Evolutionary conservation across 331 rosid species (phyloP).

Genomic region (Quercus tomentella): DNA sequence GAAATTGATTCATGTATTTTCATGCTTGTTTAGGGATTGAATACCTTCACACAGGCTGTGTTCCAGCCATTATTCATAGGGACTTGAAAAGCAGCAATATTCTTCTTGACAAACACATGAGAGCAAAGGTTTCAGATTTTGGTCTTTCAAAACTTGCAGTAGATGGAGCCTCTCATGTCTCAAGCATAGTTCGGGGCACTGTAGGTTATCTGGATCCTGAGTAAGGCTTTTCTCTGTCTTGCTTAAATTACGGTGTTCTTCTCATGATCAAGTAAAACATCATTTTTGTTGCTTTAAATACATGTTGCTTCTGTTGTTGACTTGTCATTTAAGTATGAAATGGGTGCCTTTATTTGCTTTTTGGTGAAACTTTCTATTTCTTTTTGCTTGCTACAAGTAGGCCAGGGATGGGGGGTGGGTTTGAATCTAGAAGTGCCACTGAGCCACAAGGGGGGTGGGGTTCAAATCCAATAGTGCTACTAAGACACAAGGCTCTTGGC

Average conservation of each 20-base stretch:
- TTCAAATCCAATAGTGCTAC: too few species aligned
- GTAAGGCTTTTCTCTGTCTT: constrained; percentile 46
- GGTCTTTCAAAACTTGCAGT: constrained; percentile 92
- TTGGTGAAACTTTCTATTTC: neutral
- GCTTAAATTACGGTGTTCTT: neutral
- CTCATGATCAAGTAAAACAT: constrained; percentile 3
- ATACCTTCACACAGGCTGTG: constrained; percentile 92
- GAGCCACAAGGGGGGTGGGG: too few species aligned
- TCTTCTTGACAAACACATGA: constrained; percentile 76
- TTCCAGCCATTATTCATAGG: constrained; percentile 85
- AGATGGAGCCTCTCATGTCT: constrained; percentile 86
- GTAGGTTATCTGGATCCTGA: constrained; percentile 94
- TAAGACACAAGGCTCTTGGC: too few species aligned
- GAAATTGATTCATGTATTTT: constrained; percentile 8
- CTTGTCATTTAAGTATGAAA: neutral
- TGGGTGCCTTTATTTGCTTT: neutral
- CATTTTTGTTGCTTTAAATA: neutral
- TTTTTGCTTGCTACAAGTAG: too few species aligned
- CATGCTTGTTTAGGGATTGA: constrained; percentile 71
- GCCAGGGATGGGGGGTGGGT: too few species aligned
- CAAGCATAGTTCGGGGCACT: constrained; percentile 90
- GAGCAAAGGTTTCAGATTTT: constrained; percentile 90
- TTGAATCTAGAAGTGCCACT: too few species aligned
- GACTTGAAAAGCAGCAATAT: constrained; percentile 92
- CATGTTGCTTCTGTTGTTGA: neutral